Evolutionary conservation across 2,329 filamentous ascomycete species (phyloP), one percentile per base, ranked within the genome.

Genomic region (Tolypocladium tropicale): DNA sequence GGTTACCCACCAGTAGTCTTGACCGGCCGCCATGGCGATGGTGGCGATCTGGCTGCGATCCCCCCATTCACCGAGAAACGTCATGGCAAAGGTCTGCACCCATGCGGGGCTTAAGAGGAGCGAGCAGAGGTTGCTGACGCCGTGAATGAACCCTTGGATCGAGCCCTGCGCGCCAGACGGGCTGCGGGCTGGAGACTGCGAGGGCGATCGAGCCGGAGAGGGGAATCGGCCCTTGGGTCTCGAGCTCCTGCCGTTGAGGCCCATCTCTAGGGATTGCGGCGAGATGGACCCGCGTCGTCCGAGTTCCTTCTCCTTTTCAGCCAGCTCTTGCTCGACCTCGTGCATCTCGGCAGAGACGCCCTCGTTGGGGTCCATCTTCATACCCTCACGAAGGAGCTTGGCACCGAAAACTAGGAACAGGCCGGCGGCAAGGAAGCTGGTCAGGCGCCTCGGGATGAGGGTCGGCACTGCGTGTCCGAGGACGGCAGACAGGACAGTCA

Each of bases 1-100:
- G 4, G 91, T 96, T 37, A 99, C 94, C 89, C 91, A 96, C 93
- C 93, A 97, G 72, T 97, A 99, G 70, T 99, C 94, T 71, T 95
- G 90, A 23, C 94, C 94, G 36, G 94, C 93, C 53, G 94, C 94
- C 94, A 99, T 99, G 55, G 94, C 94, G 68, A 99, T 95, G 0
- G 94, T 99, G 25, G 94, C 94, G 66, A 99, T 97, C 75, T 99
- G 94, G 69, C 90, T 95, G 63, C 94, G 85, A 67, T 99, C 94
- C 56, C 94, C 94, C 94, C 94, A 99, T 72, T 99, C 94, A 43
- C 94, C 94, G 33, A 99, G 76, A 74, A 99, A 99, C 2, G 94
- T 99, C 94, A 99, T 99, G 64, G 95, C 83, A 68, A 99, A 99
- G 0, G 94, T 99, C 74, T 97, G 93, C 16, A 99, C 94, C 94